Base-by-base conservation (phyloP, 2,329 filamentous ascomycete genomes). In the Penicillium rolfsii region DNA sequence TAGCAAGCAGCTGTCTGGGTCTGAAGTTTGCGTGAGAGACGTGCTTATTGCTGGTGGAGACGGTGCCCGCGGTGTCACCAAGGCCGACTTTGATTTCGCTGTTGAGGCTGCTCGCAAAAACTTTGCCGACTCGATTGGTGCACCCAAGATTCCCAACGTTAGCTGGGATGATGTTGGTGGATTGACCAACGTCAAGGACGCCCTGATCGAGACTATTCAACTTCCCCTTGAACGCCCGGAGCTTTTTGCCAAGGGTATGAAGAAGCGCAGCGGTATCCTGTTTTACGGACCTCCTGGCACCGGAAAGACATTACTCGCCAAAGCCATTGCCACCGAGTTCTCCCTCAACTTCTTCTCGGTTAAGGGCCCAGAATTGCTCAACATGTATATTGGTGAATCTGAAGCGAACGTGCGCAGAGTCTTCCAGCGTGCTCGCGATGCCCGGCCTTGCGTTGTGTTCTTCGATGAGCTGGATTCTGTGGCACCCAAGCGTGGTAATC, bases 321-420 rank as follows among this genome's bases (percentile, higher is more conserved):
- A 99, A 85, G 95, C 95, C 72, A 96, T 99, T 71, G 95, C 95
- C 78, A 99, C 98, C 80, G 95, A 99, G 82, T 98, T 94, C 77
- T 91, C 95, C 61, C 91, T 95, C 84, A 99, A 99, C 83, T 99
- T 99, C 83, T 98, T 99, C 79, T 99, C 95, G 30, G 91, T 99
- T 80, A 99, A 99, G 86, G 95, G 95, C 61, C 96, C 95, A 43
- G 95, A 99, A 79, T 85, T 99, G 74, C 88, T 99, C 70, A 97
- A 93, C 78, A 99, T 99, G 95, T 99, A 95, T 91, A 98, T 99
- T 76, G 95, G 95, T 89, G 95, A 99, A 83, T 99, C 95, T 57
- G 96, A 99, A 83, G 97, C 92, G 84, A 99, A 99, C 80, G 98
- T 99, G 66, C 91, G 95, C 74, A 94, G 98, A 76, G 98, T 99